Percentiles rank a stretch among this genome's conserved stretches.
Conservation (phyloP, 768 basidiomycete species). For the Phaeotremella skinneri region DNA sequence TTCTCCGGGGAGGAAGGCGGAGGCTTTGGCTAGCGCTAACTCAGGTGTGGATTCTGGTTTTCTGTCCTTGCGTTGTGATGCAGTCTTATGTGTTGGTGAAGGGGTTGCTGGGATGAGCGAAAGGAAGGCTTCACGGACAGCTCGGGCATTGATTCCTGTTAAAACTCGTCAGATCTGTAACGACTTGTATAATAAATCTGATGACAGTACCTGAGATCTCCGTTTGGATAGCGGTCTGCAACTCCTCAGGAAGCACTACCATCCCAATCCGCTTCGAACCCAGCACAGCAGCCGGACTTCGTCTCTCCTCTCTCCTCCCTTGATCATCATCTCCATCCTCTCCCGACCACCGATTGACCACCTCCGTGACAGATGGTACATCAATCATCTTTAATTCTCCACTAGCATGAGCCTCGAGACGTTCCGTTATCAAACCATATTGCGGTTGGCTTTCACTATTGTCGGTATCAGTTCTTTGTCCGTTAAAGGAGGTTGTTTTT, state of each 20-base stretch:
- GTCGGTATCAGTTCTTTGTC: no score
- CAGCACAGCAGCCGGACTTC: conserved; percentile 77
- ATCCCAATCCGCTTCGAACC: conserved; percentile 72
- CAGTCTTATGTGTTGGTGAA: conserved; percentile 7
- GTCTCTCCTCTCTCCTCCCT: conserved; percentile 53
- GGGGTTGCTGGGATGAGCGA: conserved; percentile 5
- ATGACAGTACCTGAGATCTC: conserved; percentile 59
- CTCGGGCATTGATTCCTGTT: conserved; percentile 24
- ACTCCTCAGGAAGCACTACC: conserved; percentile 68
- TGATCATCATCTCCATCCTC: conserved; percentile 16
- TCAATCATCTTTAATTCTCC: neutral
- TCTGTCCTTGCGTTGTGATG: conserved; percentile 7
- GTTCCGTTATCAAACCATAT: neutral
- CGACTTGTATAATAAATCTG: neutral
- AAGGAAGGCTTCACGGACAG: conserved; percentile 34
- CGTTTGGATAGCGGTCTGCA: conserved; percentile 64
- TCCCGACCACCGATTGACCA: neutral
- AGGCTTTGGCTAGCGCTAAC: conserved; percentile 35
- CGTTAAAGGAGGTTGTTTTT: no score
- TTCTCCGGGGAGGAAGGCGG: conserved; percentile 43
- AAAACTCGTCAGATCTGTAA: no score
- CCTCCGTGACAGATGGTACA: neutral
- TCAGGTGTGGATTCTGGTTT: conserved; percentile 25
- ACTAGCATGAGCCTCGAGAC: neutral
- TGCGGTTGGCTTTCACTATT: no score